Evolutionary conservation across 169 alveolate species (phyloP).

Genomic region (Eimeria nieschulzi): DNA sequence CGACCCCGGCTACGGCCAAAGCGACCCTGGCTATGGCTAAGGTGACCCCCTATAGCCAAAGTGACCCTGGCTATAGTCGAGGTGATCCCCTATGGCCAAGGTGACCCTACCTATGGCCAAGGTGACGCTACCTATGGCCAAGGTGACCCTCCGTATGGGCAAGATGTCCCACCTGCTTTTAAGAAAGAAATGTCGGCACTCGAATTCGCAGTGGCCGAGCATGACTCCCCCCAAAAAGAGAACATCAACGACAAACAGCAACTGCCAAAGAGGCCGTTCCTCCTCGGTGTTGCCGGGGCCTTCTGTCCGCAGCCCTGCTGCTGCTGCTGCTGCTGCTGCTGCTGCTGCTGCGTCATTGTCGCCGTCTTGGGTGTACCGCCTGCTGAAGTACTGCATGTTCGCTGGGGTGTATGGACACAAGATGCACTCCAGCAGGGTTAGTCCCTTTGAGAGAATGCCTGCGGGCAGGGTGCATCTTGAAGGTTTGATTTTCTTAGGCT

Average conservation of each 20-base stretch:
- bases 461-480: not conserved
- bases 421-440: slow-evolving; percentile 34
- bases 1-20: no score
- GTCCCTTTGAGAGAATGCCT: slow-evolving; percentile 24
- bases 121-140: no score
- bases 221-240: slow-evolving; percentile 63
- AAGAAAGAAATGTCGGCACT: slow-evolving; percentile 68
- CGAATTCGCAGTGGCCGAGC: slow-evolving; percentile 68
- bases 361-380: slow-evolving; percentile 6
- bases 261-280: slow-evolving; percentile 10
- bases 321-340: slow-evolving; percentile 28
- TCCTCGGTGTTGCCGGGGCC: not conserved
- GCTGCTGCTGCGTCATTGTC: not conserved
- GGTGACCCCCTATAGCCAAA: no score
- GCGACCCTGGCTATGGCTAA: no score
- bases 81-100: no score
- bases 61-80: no score
- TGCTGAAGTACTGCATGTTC: slow-evolving; percentile 34
- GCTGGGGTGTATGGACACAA: slow-evolving; percentile 51
- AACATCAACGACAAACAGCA: slow-evolving; percentile 65
- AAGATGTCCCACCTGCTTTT: slow-evolving; percentile 29
- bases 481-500: not conserved
- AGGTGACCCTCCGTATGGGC: no score
- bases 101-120: no score
- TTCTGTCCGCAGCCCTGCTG: not conserved